A percentile compares a stretch with the other conserved stretches of the same genome.
These are phyloP conservation scores for Angophora floribunda DNA, from an alignment of 345 rosid genomes.

Conservation along the genomic window DNA sequence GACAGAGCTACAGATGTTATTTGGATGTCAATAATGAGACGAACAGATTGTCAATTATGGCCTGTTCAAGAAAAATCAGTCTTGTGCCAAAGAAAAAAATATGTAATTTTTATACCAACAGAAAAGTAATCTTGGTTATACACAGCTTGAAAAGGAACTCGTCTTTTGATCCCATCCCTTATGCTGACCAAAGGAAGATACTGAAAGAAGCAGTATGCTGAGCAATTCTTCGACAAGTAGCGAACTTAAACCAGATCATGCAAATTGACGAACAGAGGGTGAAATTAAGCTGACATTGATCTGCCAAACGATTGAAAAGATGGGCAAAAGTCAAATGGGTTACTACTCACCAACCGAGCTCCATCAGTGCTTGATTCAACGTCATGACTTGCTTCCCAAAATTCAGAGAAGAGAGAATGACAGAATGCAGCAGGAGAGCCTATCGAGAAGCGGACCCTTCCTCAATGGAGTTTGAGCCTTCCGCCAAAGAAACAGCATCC, in stretches of 20 bases:
- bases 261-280: background rate
- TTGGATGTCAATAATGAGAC: background rate
- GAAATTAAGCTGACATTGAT: background rate
- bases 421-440: background rate
- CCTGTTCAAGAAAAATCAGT: background rate
- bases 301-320: background rate
- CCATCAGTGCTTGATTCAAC: background rate
- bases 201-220: background rate
- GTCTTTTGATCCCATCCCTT: background rate
- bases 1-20: background rate
- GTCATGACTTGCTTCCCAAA: background rate
- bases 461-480: background rate
- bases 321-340: background rate
- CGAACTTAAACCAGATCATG: background rate
- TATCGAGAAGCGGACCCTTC: background rate
- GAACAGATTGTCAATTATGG: background rate
- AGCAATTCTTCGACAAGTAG: background rate
- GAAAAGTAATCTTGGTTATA: background rate
- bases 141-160: background rate
- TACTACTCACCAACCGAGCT: background rate
- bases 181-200: background rate
- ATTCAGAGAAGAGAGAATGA: background rate
- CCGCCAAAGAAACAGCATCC: background rate
- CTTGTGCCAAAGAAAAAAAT: background rate
- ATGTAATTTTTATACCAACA: background rate